Evolutionary conservation across 345 rosid genomes (phyloP), one percentile per base, ranked within the genome.

Genomic region (Aurinia saxatilis): DNA sequence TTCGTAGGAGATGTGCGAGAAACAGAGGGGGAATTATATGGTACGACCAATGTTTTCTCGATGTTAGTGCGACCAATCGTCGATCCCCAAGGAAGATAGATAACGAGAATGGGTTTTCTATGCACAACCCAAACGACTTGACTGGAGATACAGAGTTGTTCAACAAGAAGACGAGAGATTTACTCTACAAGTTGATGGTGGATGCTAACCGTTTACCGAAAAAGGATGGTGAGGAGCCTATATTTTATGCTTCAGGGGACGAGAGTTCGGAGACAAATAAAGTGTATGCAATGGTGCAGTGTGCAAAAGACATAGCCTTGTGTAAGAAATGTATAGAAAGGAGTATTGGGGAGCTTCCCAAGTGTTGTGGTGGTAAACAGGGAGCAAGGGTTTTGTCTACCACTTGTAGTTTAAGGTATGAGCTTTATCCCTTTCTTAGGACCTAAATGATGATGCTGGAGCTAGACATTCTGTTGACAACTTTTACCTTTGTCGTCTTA

Each of bases 1-100:
- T 34, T 33, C 60, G 51, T 36, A 54, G 61, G 44, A 60, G 35
- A 13, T 85, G 86, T 52, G 83, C 78, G 0, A 2, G 19, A 47
- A 21, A 70, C 70, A 79, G 70, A 56, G 66, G 41, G 1, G 81
- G 66, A 1, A 37, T 70, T 31, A 64, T 82, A n/a, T 75, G 78
- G 78, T 79, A 80, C 27, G 84, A 82, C 5, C 14, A 79, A 21
- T 85, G 91, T 46, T 60, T 79, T 16, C 39, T 84, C 53, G 81
- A 84, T 70, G 80, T 76, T 60, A 66, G 75, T 0, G 41, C 68
- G 15, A 4, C 16, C 2, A 7, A 75, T 4, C 15, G n/a, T 30
- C 51, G 2, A 23, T 5, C 33, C 0, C 52, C 52, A 23, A 47
- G 15, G 33, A 47, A 23, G 33, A 6, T 7, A 5, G 19, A 23